Evolutionary conservation across 352 stramenopile species (phyloP), one percentile per base, ranked within the genome.

Genomic region (Lagenidium giganteum): DNA sequence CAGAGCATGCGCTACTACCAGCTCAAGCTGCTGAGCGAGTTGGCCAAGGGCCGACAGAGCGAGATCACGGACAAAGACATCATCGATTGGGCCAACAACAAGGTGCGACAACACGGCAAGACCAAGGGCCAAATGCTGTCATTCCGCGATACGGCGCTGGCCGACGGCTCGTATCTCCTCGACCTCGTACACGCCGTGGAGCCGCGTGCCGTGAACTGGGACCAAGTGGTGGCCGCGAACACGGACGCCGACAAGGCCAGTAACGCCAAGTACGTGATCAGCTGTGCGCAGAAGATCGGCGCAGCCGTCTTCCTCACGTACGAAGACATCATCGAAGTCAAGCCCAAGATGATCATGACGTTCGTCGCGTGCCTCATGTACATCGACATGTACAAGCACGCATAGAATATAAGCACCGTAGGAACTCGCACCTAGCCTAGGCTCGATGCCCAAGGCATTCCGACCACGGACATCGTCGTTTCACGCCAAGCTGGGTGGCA

Each of bases 251-350:
- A 95, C 21, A 94, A 95, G 66, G 63, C 65, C 28, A 83, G 74
- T 57, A 97, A 97, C 61, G 84, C 85, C 26, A 95, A 95, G 54
- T 97, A 97, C 57, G 77, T 79, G 9, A 96, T 97, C 66, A 95
- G 72, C 55, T 93, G 90, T 45, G 88, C 88, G 26, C 81, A 94
- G 42, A 96, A 96, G 69, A 94, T 97, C 34, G 88, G 88, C 16
- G 90, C 88, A 8, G 70, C 70, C 13, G 84, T 97, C n/a, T 97
- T 97, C 55, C 53, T 96, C 8, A 95, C 86, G 29, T 94, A 87
- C 51, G 90, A 97, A 56, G 90, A 97, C 54, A 97, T 97, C 51
- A 81, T 96, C 25, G 86, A 96, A 60, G 87, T 96, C 46, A 95
- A 95, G 67, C 77, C 76, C 27, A 95, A 95, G 74, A 95, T 96